Conservation (phyloP, 257 asterid species). For the Solanum pimpinellifolium region DNA sequence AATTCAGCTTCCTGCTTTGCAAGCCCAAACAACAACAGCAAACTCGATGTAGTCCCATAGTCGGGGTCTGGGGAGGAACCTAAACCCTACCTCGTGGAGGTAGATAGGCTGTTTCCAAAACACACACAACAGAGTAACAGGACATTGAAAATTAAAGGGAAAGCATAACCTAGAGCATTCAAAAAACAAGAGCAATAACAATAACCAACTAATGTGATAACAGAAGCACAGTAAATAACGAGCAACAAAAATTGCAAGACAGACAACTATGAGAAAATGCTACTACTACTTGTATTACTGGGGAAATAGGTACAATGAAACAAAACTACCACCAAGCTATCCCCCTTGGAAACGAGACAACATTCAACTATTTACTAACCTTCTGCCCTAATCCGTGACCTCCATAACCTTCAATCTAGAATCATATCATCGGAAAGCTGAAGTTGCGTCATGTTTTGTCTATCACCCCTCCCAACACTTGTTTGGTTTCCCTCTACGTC, state of each 20-base stretch:
- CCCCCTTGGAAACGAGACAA: not conserved
- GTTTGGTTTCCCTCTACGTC: not conserved
- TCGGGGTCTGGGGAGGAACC: not conserved
- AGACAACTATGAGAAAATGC: not conserved
- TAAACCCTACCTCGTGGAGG: not conserved
- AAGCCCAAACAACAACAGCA: not conserved
- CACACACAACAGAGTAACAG: not conserved
- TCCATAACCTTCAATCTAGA: not conserved
- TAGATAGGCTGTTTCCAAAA: not conserved
- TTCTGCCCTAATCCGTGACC: not conserved
- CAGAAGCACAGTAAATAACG: not conserved
- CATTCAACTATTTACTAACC: not conserved
- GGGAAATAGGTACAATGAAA: not conserved
- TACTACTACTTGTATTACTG: not conserved
- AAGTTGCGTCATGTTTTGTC: not conserved
- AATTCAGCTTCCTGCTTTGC: slow-evolving; percentile 1
- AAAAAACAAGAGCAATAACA: not conserved
- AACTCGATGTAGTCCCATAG: not conserved
- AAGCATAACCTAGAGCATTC: not conserved
- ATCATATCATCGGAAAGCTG: too few species aligned
- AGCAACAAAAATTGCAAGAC: not conserved
- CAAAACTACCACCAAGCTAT: not conserved
- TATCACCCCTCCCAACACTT: not conserved
- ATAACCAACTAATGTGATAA: not conserved
- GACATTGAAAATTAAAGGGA: not conserved